Evolutionary conservation across 164 flowering plant genomes (phyloP), one percentile per base, ranked within the genome.

Genomic region (Litsea cubeba): DNA sequence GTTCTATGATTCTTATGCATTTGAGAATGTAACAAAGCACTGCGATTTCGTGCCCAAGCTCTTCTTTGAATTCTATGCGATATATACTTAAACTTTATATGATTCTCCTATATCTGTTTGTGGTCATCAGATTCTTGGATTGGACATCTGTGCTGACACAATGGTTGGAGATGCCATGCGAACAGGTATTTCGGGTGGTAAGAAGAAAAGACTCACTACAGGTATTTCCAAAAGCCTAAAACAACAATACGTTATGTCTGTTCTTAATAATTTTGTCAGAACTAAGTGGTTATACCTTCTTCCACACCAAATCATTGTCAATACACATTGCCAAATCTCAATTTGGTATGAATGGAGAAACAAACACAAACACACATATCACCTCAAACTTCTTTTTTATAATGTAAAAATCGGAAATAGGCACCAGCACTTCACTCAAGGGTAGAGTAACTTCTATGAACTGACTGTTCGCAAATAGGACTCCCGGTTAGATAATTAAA

Each of bases 161-260:
- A 7, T 86, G 71, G 92, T 88, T 50, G 96, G 96, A 28, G 88
- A 89, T 80, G 80, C 77, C 76, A 85, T 91, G 91, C 82, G 87
- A 78, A 85, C 90, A 84, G 96, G 96, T 30, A 82, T 91, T 35
- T 91, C 96, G 12, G 96, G 94, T 54, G 94, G 94, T 67, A 90
- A 88, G 70, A 89, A 87, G 82, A 89, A 85, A 81, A 81, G 91
- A 74, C 72, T 89, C 68, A 89, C 92, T 50, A 89, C 94, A 83
- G 93, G 95, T 88, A 76, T 32, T n/a, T 2, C 46, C 15, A 24
- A 73, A 65, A 23, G 40, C 22, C 72, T 12, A 20, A 50, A 26
- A 62, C 65, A 62, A 15, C 17, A 50, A 2, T 32, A 1, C 22
- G 22, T 54, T 8, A 20, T 11, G 15, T 63, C 3, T 63, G 22